Conservation (phyloP, 345 rosid species). For the Ceriops tagal region DNA sequence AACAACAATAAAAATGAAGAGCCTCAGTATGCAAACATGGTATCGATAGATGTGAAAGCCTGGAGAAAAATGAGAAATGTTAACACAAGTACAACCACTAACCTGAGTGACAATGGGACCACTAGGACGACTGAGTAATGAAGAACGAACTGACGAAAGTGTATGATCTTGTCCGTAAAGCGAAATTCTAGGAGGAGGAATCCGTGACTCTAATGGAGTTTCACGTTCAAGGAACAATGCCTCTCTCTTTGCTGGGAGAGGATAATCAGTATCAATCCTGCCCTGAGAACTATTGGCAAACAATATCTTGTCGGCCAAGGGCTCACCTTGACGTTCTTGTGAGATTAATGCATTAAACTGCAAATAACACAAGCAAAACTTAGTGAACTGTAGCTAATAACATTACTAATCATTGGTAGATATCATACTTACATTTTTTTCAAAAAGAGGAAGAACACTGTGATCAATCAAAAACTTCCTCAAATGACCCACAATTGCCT, state of each 20-base stretch:
- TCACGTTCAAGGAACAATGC: constrained; percentile 53
- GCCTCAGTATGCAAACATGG: too few relatives aligned
- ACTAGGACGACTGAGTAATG: constrained; percentile 43
- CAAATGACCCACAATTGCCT: constrained; percentile 64
- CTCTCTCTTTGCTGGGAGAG: constrained; percentile 51
- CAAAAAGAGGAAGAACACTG: constrained; percentile 72
- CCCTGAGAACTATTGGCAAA: constrained; percentile 31
- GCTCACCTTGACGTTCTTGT: constrained; percentile 55
- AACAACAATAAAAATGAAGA: too few relatives aligned
- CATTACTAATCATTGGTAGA: not conserved
- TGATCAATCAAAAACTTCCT: constrained; percentile 82
- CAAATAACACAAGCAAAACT: not conserved
- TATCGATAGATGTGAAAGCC: too few relatives aligned
- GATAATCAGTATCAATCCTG: constrained; percentile 37
- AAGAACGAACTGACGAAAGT: constrained; percentile 43
- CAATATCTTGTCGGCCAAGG: constrained; percentile 44
- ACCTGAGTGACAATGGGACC: constrained; percentile 68
- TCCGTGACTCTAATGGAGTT: constrained; percentile 44
- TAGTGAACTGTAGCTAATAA: not conserved
- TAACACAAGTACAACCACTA: constrained; percentile 4
- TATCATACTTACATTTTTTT: constrained; percentile 53
- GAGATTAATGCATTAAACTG: constrained; percentile 48
- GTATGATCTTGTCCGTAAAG: constrained; percentile 56
- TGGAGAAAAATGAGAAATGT: too few relatives aligned
- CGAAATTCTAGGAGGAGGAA: constrained; percentile 48